These are phyloP conservation scores for Rhododendron mucronatum DNA, from an alignment of 148 eudicot species.

Conservation along the genomic window DNA sequence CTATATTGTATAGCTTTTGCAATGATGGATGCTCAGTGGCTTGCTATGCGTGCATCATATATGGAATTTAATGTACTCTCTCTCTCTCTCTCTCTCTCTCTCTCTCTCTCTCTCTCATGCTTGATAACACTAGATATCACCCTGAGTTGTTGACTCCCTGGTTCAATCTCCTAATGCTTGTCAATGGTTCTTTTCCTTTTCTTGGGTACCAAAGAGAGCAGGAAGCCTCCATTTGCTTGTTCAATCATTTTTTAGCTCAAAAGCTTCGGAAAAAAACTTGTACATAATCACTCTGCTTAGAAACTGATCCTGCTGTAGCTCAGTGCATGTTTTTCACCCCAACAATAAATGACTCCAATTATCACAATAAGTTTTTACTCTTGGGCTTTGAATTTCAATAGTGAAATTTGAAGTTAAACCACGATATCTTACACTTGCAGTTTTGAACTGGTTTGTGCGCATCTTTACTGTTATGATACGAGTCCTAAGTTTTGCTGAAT, in stretches of 20 bases:
- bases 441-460: not conserved
- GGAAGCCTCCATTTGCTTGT: not conserved
- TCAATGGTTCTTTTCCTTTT: not conserved
- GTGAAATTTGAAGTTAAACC: not conserved
- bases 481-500: not conserved
- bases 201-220: not conserved
- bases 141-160: not conserved
- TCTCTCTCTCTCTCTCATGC: slow-evolving; percentile 4
- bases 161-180: not conserved
- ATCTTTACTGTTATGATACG: not conserved
- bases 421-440: not conserved
- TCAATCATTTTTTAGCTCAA: not conserved
- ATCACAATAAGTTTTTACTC: not conserved
- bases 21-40: slow-evolving; percentile 98
- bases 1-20: slow-evolving; percentile 83
- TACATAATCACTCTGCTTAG: not conserved
- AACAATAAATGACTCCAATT: not conserved
- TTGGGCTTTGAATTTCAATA: not conserved
- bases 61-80: slow-evolving; percentile 84
- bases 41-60: slow-evolving; percentile 88
- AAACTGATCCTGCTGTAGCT: not conserved
- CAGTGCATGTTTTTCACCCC: not conserved
- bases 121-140: not conserved
- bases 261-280: not conserved
- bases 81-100: slow-evolving; percentile 14